Base-by-base conservation (phyloP, 768 basidiomycete species). In the Kockovaella imperatae region DNA sequence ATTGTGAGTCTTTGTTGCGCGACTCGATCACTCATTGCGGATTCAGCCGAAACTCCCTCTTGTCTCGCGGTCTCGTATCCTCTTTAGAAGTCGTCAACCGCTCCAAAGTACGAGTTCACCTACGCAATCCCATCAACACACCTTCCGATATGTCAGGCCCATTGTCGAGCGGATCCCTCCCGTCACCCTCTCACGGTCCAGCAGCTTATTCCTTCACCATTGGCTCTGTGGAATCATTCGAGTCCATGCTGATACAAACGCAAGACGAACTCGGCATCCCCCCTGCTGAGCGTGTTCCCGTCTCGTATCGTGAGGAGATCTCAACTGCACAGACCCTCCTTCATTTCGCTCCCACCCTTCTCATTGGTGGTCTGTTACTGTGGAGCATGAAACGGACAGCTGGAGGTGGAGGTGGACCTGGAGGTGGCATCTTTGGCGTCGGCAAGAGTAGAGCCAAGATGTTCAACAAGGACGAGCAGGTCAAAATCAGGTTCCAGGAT, bases 381-480 rank as follows among this genome's bases (percentile, higher is more conserved):
- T 97, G 83, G 78, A 82, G 93, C 74, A 83, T 83, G 32, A 75
- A 81, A 42, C 77, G 86, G 64, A 61, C 35, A 82, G 87, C 21
- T 75, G 77, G 14, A 10, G 72, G 73, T 25, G 78, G 82, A 45
- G 78, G 82, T 14, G 79, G 68, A 28, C 11, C 23, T 3, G 62
- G 83, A 2, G 87, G 90, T 21, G 90, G 93, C 31, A 91, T 97
- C 41, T 97, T 99, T 75, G 90, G 79, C 67, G 91, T 99, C 31
- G 95, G 93, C 46, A 97, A 97, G 76, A 90, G 87, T 64, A 80
- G 78, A 52, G 95, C 95, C 13, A 87, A 83, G 73, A 75, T 95
- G 67, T 97, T 96, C 75, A 96, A 97, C 76, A 86, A 93, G 75
- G 93, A 99, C 59, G 89, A 86, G 28, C 86, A 91, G 44, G 83